These are phyloP conservation scores for Cordyceps cateniannulata DNA, from an alignment of 2,329 filamentous ascomycete species.

Conservation along the genomic window DNA sequence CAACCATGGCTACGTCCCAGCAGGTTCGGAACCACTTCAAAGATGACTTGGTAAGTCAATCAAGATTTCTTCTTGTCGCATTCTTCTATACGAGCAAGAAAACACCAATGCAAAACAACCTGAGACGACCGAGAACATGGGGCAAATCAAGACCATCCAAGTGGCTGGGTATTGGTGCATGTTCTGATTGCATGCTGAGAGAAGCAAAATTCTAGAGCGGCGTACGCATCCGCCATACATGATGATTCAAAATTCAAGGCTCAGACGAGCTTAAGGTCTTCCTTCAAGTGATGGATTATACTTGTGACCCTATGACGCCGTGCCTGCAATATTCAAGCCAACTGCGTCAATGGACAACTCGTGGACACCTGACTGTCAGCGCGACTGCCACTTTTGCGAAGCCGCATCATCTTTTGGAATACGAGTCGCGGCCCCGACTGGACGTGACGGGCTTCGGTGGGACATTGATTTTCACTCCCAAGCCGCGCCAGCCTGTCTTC, in stretches of 20 bases:
- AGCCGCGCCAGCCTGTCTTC: neutral
- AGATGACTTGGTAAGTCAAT: conserved; percentile 26
- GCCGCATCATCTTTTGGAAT: neutral
- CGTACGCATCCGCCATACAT: neutral
- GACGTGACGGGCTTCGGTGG: neutral
- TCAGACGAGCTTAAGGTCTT: neutral
- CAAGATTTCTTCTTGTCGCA: conserved; percentile 9
- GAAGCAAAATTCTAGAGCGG: neutral
- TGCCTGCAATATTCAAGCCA: neutral
- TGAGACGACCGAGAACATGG: neutral
- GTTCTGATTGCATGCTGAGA: neutral
- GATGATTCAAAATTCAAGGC: neutral
- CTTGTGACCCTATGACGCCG: no score
- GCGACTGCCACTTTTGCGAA: neutral
- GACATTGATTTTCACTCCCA: neutral
- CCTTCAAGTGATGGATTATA: neutral
- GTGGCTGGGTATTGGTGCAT: neutral
- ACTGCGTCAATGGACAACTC: neutral
- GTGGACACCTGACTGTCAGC: neutral
- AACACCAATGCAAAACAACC: neutral
- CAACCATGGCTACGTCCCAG: conserved; percentile 24
- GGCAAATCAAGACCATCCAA: neutral
- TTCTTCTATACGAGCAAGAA: neutral
- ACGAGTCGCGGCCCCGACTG: neutral
- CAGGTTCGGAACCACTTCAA: conserved; percentile 25